Conservation (phyloP, 2,329 filamentous ascomycete species). For the Lecanicillium sp. region DNA sequence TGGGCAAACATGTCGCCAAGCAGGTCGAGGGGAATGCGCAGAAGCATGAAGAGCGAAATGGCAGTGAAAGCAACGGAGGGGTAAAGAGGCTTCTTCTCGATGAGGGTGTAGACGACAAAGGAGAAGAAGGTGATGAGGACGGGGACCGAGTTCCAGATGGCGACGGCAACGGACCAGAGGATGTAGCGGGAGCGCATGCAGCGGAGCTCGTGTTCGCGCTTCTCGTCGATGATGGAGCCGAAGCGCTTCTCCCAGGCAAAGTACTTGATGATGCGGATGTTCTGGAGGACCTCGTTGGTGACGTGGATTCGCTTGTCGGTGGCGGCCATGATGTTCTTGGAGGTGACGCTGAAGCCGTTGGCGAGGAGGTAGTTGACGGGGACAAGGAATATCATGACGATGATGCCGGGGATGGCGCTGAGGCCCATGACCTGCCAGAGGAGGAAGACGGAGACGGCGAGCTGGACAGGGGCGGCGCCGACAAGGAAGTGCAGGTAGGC, state of each 20-base stretch:
- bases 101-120: constrained; percentile 84
- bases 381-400: constrained; percentile 81
- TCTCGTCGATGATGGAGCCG: constrained; percentile 79
- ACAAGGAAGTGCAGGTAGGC: constrained; percentile 96
- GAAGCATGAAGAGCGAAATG: constrained; percentile 88
- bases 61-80: constrained; percentile 95
- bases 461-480: constrained; percentile 82
- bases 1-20: constrained; percentile 98
- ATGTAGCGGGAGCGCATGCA: constrained; percentile 78
- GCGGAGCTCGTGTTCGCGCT: constrained; percentile 70
- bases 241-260: constrained; percentile 98
- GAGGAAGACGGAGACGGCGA: constrained; percentile 71
- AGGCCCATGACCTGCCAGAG: constrained; percentile 87
- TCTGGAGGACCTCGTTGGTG: constrained; percentile 94
- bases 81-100: constrained; percentile 83
- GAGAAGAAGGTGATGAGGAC: constrained; percentile 95
- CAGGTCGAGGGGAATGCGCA: constrained; percentile 89
- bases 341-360: constrained; percentile 74
- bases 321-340: constrained; percentile 85
- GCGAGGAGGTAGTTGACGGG: constrained; percentile 89
- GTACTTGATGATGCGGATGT: constrained; percentile 98
- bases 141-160: constrained; percentile 93
- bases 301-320: constrained; percentile 95
- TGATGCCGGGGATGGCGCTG: constrained; percentile 88
- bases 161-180: constrained; percentile 85